A percentile compares a stretch with the other conserved stretches of the same genome.
phyloP scores from a whole-genome alignment of 2,329 filamentous ascomycete genomes.

The Fusarium nygamai region DNA sequence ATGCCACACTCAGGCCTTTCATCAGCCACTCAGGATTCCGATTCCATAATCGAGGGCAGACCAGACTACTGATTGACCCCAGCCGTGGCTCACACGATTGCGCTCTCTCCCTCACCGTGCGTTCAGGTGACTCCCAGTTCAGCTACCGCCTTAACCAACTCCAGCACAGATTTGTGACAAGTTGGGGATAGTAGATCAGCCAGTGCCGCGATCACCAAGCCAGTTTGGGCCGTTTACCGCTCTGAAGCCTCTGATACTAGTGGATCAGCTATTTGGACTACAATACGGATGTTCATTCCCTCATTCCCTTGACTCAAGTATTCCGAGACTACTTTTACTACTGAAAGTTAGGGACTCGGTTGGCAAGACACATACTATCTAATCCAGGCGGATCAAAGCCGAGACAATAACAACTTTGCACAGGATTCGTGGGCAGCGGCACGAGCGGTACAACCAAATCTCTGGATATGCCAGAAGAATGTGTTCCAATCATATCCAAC shows the following conservation, averaged over 20 bases:
- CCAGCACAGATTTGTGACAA: constrained; percentile 6
- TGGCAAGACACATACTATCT: constrained; percentile 30
- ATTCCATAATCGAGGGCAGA: constrained; percentile 3
- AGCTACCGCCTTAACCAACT: constrained; percentile 28
- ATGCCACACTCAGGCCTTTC: constrained; percentile 11
- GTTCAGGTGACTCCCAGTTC: constrained; percentile 33
- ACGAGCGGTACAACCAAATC: constrained; percentile 14
- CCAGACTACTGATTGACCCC: constrained; percentile 12
- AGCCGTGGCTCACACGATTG: constrained; percentile 31
- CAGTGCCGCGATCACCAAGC: constrained; percentile 28
- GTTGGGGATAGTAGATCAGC: constrained; percentile 25
- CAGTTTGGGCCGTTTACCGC: constrained; percentile 22
- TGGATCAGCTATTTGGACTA: constrained; percentile 9
- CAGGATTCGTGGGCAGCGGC: constrained; percentile 3
- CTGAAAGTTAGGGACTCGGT: neutral
- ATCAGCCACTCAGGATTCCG: constrained; percentile 21
- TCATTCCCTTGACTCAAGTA: constrained; percentile 37
- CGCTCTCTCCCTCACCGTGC: constrained; percentile 9
- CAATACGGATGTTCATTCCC: constrained; percentile 10
- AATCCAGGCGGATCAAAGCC: constrained; percentile 21
- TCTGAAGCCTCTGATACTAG: constrained; percentile 5
- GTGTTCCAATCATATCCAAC: neutral
- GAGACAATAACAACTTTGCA: constrained; percentile 13
- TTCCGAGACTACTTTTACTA: constrained; percentile 14
- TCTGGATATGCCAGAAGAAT: constrained; percentile 8